phyloP scores from a whole-genome alignment of 139 green algal species.

The Picocystis salinarum region DNA sequence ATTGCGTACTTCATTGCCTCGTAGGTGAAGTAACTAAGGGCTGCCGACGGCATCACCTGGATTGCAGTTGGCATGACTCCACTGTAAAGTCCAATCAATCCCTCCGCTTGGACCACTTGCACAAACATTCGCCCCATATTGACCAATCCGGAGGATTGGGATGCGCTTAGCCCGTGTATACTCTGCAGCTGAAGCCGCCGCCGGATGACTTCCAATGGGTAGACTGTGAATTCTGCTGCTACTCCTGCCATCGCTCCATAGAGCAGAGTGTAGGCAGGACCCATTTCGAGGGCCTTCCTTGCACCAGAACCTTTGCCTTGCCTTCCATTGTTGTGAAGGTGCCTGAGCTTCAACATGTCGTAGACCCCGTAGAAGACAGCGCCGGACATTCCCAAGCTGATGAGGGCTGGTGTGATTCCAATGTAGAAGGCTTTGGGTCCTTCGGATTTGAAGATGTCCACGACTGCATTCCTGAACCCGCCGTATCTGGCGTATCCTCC shows the following conservation, averaged over 20 bases:
- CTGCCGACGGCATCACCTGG: constrained; percentile 28
- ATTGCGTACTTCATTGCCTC: constrained; percentile 17
- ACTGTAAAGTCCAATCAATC: constrained; percentile 21
- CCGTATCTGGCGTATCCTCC: constrained; percentile 16
- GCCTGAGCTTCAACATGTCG: constrained; percentile 38
- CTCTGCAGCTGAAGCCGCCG: constrained; percentile 45
- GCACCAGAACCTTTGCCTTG: too few relatives aligned
- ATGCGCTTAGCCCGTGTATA: neutral
- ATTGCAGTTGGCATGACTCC: constrained; percentile 16
- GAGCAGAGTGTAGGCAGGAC: constrained; percentile 21
- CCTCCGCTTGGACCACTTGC: constrained; percentile 8
- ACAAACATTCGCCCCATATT: constrained; percentile 13
- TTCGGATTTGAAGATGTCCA: constrained; percentile 30
- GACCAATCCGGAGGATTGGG: neutral
- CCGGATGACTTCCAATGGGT: constrained; percentile 47
- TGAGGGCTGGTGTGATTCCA: constrained; percentile 41
- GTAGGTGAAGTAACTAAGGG: constrained; percentile 28
- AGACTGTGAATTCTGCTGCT: constrained; percentile 33
- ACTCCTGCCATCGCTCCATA: constrained; percentile 37
- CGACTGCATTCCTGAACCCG: constrained; percentile 23
- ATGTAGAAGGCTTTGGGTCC: constrained; percentile 39
- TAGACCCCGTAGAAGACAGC: constrained; percentile 69
- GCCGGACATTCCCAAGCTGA: constrained; percentile 47
- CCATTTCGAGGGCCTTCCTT: neutral
- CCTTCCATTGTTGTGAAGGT: neutral